Conservation (phyloP, 208 protist genomes). For the Acanthamoeba lenticulata region DNA sequence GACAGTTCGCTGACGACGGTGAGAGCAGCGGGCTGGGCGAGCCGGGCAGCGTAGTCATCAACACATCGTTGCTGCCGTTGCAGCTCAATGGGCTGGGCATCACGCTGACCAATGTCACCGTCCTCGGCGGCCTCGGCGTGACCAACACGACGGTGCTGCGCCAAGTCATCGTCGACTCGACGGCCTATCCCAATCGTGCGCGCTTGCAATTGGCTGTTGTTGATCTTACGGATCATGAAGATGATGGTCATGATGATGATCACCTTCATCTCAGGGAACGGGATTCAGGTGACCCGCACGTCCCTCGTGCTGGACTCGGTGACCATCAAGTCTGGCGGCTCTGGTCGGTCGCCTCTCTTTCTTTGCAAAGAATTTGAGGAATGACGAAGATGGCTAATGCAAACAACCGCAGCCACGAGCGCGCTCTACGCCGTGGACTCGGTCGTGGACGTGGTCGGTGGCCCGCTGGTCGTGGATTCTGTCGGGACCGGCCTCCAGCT, state of each 20-base stretch:
- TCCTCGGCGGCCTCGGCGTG: not conserved
- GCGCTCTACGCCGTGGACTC: no score
- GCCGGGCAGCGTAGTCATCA: not conserved
- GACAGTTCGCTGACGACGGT: not conserved
- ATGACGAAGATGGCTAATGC: no score
- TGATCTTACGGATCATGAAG: not conserved
- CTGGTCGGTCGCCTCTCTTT: not conserved
- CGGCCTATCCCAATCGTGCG: not conserved
- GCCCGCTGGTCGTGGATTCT: no score
- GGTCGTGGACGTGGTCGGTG: no score
- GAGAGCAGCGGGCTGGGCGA: not conserved
- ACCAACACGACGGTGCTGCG: not conserved
- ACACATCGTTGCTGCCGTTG: not conserved
- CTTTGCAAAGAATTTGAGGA: no score
- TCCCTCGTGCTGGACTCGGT: not conserved
- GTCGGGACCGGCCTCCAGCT: not conserved
- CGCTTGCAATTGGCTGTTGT: not conserved
- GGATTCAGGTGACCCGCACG: not conserved
- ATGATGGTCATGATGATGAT: no score
- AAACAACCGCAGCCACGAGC: no score
- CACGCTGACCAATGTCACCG: not conserved
- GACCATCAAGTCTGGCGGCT: not conserved
- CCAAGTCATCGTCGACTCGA: not conserved
- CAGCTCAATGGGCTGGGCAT: not conserved
- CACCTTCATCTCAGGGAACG: not conserved